A percentile compares a stretch with the other conserved stretches of the same genome.
Evolutionary conservation across 2,329 filamentous ascomycete genomes (phyloP).

Genomic region (Venturia nashicola): DNA sequence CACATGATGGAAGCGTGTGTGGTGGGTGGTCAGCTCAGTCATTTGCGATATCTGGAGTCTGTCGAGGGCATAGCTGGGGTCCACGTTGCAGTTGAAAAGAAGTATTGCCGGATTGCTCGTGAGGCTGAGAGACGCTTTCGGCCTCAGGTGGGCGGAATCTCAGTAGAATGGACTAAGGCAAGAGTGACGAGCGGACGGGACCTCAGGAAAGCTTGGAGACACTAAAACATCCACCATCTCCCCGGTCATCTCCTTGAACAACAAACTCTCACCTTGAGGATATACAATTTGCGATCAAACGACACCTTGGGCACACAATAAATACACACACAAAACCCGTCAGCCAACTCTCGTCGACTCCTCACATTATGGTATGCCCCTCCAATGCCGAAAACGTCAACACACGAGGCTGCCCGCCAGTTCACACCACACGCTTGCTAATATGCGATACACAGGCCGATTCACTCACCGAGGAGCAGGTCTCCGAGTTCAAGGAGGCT

Average conservation of each 20-base stretch:
- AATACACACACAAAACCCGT: background rate
- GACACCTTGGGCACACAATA: background rate
- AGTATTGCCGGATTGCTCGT: background rate
- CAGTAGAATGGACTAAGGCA: too few relatives aligned
- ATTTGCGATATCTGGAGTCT: background rate
- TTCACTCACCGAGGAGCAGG: slow-evolving; percentile 98
- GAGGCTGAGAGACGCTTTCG: background rate
- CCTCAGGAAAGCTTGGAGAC: background rate
- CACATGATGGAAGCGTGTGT: slow-evolving; percentile 58
- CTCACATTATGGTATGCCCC: slow-evolving; percentile 7
- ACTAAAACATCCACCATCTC: background rate
- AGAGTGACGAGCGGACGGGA: background rate
- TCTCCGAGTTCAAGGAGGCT: slow-evolving; percentile 99
- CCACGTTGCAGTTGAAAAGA: background rate
- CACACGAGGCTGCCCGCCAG: background rate
- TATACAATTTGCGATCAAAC: background rate
- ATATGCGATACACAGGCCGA: slow-evolving; percentile 56
- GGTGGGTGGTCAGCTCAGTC: background rate
- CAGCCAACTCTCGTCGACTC: background rate
- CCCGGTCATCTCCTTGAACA: background rate
- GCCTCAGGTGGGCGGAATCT: too few relatives aligned
- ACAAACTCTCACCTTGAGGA: background rate
- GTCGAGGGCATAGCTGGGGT: background rate
- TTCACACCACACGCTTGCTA: slow-evolving; percentile 11
- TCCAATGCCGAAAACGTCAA: background rate